A percentile compares a stretch with the other conserved stretches of the same genome.
phyloP scores from a whole-genome alignment of 257 asterid genomes.

The Leonotis leonurus region DNA sequence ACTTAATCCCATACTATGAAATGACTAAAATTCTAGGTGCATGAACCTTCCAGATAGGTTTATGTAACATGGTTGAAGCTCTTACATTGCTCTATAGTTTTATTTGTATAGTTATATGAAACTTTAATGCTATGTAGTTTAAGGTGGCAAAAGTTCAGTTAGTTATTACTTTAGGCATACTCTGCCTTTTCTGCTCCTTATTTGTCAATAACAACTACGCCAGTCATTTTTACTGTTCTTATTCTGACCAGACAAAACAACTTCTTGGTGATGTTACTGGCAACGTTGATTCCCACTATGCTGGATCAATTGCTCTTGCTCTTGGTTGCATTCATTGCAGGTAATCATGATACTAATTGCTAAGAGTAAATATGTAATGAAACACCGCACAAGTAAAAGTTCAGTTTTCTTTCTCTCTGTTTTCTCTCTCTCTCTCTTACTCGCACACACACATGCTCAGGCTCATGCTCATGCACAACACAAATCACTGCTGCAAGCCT shows the following conservation, averaged over 20 bases:
- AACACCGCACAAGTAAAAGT: slow-evolving; percentile 7
- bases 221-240: slow-evolving; percentile 25
- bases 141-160: not conserved
- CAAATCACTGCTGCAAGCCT: not conserved
- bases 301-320: slow-evolving; percentile 88
- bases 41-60: no score
- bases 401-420: no score
- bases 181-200: slow-evolving; percentile 8
- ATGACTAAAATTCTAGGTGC: no score
- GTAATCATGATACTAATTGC: slow-evolving; percentile 37
- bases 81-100: no score
- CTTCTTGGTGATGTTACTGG: slow-evolving; percentile 67
- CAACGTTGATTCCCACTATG: slow-evolving; percentile 52
- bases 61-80: no score
- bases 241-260: slow-evolving; percentile 65
- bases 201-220: slow-evolving; percentile 14
- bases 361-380: slow-evolving; percentile 3
- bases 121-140: slow-evolving; percentile 1
- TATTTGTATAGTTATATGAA: no score
- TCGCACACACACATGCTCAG: not conserved
- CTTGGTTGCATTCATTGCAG: slow-evolving; percentile 98
- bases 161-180: not conserved
- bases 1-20: no score
- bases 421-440: not conserved
- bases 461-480: no score